Base-by-base conservation (phyloP, 768 basidiomycete species). In the Boletus pseudo-olivaceus region DNA sequence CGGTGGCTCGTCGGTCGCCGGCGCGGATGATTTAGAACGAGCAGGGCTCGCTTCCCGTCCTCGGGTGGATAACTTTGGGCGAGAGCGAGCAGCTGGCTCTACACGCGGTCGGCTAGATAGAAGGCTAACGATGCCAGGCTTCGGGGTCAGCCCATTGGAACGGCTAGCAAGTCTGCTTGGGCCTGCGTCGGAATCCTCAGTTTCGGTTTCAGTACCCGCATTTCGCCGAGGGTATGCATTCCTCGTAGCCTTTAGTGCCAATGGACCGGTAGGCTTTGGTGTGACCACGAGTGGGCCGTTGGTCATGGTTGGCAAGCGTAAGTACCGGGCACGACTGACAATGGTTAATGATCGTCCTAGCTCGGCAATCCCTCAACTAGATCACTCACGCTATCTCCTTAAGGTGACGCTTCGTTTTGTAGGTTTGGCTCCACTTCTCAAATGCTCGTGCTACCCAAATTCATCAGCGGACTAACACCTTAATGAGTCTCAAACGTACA, bases 381-480 rank as follows among this genome's bases (percentile, higher is more conserved):
- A 57, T 50, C 48, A 83, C 90, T 76, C 68, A 93, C 91, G 88
- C 88, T 45, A 91, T 84, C 48, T 91, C 89, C 67, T 89, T 90
- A 39, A 87, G 77, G 38, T 87, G 84, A 39, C 85, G 77, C 65
- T 87, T 90, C 17, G 82, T 83, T 63, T 80, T 79, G 59, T 89
- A 82, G 14, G 75, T 75, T 65, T 84, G 80, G n/a, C 76, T 60
- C 92, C 92, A 94, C 54, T 75, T 82, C 41, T 78, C 77, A 44
- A 91, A 76, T 40, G 66, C 76, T 78, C 53, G 75, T 84, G 90
- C 63, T 49, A 47, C 34, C 46, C 46, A 37, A 27, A 56, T 49
- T 54, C 37, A 44, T 58, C 47, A 61, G 56, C 42, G 48, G 50
- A 41, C 19, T 26, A n/a, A 29, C 15, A 34, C 17, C 42, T 39